A percentile compares a stretch with the other conserved stretches of the same genome.
phyloP scores from a whole-genome alignment of 257 asterid genomes.

The Leonotis leonurus region DNA sequence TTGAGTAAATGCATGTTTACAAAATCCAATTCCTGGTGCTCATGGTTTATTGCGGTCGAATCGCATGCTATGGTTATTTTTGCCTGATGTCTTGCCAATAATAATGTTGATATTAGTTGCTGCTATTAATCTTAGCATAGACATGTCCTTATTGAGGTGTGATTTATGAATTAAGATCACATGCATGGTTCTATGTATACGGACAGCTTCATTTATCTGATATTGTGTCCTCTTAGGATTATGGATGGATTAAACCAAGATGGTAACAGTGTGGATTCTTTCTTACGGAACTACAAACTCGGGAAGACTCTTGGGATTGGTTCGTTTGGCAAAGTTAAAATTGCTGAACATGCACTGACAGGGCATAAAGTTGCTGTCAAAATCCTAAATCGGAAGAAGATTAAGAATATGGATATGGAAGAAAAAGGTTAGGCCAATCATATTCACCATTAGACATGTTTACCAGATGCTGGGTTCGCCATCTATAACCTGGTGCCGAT shows the following conservation, averaged over 20 bases:
- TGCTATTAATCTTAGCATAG: background rate
- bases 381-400: constrained; percentile 82
- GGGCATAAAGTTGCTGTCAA: constrained; percentile 87
- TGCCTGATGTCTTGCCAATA: background rate
- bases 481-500: background rate
- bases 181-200: background rate
- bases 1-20: background rate
- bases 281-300: constrained; percentile 69
- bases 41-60: background rate
- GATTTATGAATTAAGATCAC: background rate
- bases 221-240: constrained; percentile 15
- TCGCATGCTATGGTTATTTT: background rate
- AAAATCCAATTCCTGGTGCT: background rate
- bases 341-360: constrained; percentile 74
- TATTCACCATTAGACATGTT: constrained; percentile 24
- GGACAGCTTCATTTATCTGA: background rate
- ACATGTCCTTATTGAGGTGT: background rate
- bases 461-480: background rate
- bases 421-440: constrained; percentile 60
- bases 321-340: constrained; percentile 82
- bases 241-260: constrained; percentile 70
- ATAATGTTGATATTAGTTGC: background rate
- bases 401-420: constrained; percentile 89
- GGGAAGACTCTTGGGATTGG: constrained; percentile 94
- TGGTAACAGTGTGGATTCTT: constrained; percentile 54